Percentiles rank a stretch among this genome's conserved stretches.
Conservation (phyloP, 306 rosid genomes). For the Lathyrus aphaca region DNA sequence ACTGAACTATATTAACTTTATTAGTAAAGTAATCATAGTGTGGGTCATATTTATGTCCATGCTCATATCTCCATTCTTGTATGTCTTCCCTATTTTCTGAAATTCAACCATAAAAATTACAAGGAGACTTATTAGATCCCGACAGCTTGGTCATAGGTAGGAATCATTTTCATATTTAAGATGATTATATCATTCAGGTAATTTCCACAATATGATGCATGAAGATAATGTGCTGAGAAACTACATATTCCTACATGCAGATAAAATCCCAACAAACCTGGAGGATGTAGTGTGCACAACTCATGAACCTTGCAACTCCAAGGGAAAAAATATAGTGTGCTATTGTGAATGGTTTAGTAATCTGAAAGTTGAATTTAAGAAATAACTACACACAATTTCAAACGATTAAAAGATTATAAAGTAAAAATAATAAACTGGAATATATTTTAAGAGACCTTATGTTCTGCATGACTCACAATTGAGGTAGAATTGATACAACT, state of each 20-base stretch:
- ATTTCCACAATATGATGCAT: neutral
- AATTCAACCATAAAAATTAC: conserved; percentile 39
- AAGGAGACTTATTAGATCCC: conserved; percentile 26
- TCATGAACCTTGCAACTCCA: too few relatives aligned
- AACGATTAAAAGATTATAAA: too few relatives aligned
- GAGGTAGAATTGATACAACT: too few relatives aligned
- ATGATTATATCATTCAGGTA: neutral
- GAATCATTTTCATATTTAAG: conserved; percentile 24
- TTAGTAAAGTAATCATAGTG: conserved; percentile 89
- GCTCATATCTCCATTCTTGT: conserved; percentile 94
- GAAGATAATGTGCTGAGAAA: conserved; percentile 2
- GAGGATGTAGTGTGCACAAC: too few relatives aligned
- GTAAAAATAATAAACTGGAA: too few relatives aligned
- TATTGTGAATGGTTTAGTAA: too few relatives aligned
- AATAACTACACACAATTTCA: too few relatives aligned
- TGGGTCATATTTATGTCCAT: conserved; percentile 93
- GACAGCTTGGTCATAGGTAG: neutral
- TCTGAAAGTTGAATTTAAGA: too few relatives aligned
- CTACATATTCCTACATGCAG: neutral
- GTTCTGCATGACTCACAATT: too few relatives aligned
- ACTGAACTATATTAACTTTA: conserved; percentile 83
- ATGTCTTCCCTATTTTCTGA: conserved; percentile 98
- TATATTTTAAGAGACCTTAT: too few relatives aligned
- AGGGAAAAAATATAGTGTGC: too few relatives aligned
- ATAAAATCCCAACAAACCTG: too few relatives aligned